Conservation (phyloP, 2,329 filamentous ascomycete genomes). For the Tolypocladium album region DNA sequence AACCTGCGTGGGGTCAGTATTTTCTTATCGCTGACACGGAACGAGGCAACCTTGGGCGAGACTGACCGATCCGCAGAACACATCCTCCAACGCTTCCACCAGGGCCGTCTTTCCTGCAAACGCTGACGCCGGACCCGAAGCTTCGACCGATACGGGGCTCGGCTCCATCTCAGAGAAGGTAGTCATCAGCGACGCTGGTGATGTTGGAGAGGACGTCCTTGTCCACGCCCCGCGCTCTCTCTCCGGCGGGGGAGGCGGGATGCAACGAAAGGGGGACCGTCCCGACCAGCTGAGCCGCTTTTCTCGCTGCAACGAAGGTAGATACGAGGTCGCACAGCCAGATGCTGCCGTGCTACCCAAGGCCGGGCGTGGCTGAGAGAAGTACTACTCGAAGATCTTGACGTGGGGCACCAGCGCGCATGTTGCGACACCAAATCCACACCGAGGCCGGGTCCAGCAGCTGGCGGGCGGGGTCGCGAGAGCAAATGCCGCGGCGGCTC, state of each 20-base stretch:
- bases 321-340: not conserved
- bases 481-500: not conserved
- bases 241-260: not conserved
- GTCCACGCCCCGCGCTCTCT: not conserved
- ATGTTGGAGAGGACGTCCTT: not conserved
- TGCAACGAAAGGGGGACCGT: not conserved
- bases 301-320: not conserved
- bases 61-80: constrained; percentile 76
- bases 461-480: not conserved
- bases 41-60: not conserved
- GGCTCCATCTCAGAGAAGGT: constrained; percentile 16
- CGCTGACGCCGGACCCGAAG: constrained; percentile 14
- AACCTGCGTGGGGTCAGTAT: constrained; percentile 31
- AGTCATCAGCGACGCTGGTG: not conserved
- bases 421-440: constrained; percentile 1
- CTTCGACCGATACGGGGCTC: constrained; percentile 16
- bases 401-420: constrained; percentile 6
- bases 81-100: constrained; percentile 70
- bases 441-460: not conserved
- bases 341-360: not conserved
- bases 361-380: not conserved
- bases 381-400: constrained; percentile 1
- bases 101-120: constrained; percentile 28
- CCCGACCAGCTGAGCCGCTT: not conserved
- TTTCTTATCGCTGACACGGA: not conserved